Evolutionary conservation across 2,329 filamentous ascomycete genomes (phyloP), one percentile per base, ranked within the genome.

Genomic region (Scedosporium dehoogii): DNA sequence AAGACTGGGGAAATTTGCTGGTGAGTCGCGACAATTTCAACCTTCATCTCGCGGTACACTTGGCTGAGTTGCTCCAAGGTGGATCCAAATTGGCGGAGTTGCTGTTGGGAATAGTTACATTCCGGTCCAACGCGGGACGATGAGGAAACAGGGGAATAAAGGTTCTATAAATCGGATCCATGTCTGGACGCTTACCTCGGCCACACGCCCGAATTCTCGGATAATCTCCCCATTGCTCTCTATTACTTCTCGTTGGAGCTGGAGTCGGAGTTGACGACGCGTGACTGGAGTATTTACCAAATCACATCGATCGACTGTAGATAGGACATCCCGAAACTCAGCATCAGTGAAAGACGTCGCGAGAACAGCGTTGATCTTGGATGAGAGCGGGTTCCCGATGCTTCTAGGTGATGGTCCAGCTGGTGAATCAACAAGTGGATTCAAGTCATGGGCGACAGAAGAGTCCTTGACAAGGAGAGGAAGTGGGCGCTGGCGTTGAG

Each of bases 291-390:
- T 90, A 71, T 96, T 97, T 62, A 82, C 78, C 14, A 92, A 73
- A 0, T 81, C 81, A 42, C 90, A 83, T 59, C 84, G 78, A 74
- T 97, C 93, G 21, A 97, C 78, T 1, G 94, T 85, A 60, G 84
- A 79, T 33, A 99, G 77, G 14, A 92, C 88, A 78, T 96, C 90
- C 66, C 91, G 85, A 68, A 97, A 96, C 67, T 97, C 93, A 4
- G 90, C 82, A 74, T 97, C 94, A 6, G 92, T 89, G 75, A 96
- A 97, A 0, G 93, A 96, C 2, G 91, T 88, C 3, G 94, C 96
- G 58, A 97, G 83, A 48, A 97, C 89, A 65, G 85, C 87, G 25
- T 91, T 90, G 68, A 97, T 84, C 71, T 94, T 91, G 64, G 88
- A 88, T 6, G 90, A 87, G 38, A 97, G 78, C 6, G 91, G 88